phyloP scores from a whole-genome alignment of 2,329 filamentous ascomycete genomes.

The Sporothrix dimorphospora region DNA sequence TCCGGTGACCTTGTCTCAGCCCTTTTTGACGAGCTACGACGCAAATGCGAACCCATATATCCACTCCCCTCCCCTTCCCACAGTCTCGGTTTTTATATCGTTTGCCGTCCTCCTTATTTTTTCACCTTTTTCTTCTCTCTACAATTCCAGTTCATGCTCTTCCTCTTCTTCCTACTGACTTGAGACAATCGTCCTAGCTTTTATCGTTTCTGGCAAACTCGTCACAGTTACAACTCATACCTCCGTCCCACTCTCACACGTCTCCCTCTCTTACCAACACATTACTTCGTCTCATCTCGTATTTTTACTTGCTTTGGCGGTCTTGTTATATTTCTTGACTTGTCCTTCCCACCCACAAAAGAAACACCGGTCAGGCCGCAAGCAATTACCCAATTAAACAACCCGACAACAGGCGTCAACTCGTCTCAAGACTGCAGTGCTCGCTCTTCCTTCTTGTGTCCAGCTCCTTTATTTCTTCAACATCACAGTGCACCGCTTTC shows the following conservation, averaged over 20 bases:
- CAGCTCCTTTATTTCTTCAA: background rate
- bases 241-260: background rate
- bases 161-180: background rate
- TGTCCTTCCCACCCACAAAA: background rate
- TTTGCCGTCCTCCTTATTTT: background rate
- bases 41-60: constrained; percentile 25
- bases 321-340: background rate
- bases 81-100: constrained; percentile 23
- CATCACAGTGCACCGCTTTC: background rate
- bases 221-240: constrained; percentile 18
- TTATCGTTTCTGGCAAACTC: background rate
- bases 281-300: background rate
- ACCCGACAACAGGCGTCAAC: background rate
- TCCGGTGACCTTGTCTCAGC: constrained; percentile 34
- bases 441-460: background rate
- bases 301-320: background rate
- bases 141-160: background rate
- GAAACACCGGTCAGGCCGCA: background rate
- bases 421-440: background rate
- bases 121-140: background rate
- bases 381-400: background rate
- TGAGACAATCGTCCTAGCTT: background rate
- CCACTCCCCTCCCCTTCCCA: constrained; percentile 25
- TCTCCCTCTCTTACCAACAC: background rate
- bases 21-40: constrained; percentile 27